Evolutionary conservation across 306 rosid genomes (phyloP).

Genomic region (Elaeagnus macrophylla): DNA sequence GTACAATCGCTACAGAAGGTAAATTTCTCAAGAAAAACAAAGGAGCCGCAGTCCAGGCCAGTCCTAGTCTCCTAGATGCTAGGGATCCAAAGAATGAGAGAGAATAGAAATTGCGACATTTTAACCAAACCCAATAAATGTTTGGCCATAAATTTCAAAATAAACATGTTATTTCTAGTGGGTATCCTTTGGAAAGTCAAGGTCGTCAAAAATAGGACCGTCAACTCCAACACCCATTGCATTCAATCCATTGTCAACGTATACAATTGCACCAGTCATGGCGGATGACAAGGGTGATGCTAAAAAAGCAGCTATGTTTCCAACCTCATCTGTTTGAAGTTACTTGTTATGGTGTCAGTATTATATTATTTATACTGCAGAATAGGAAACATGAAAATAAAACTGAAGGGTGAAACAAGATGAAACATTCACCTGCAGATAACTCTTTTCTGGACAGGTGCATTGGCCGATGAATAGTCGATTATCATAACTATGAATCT

Average conservation of each 20-base stretch:
- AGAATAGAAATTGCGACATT: not conserved
- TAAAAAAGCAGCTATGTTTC: constrained; percentile 78
- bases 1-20: not conserved
- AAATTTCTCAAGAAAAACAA: constrained; percentile 4
- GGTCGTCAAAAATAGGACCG: constrained; percentile 41
- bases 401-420: not conserved
- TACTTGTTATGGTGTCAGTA: constrained; percentile 10
- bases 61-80: no score
- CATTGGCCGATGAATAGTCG: constrained; percentile 69
- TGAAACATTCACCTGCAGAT: constrained; percentile 47
- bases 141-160: not conserved
- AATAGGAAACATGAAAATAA: not conserved
- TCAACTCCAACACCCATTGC: constrained; percentile 92
- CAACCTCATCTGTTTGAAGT: constrained; percentile 67
- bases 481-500: constrained; percentile 97
- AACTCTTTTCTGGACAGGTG: constrained; percentile 83
- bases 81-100: not conserved
- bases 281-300: constrained; percentile 84
- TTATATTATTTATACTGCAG: not conserved
- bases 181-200: constrained; percentile 32
- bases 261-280: constrained; percentile 64
- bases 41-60: constrained; percentile 3
- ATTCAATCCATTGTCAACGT: constrained; percentile 80
- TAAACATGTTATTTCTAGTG: constrained; percentile 10
- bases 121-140: not conserved